Conservation (phyloP, 2,329 filamentous ascomycete genomes). For the Bipolaris gigantea region DNA sequence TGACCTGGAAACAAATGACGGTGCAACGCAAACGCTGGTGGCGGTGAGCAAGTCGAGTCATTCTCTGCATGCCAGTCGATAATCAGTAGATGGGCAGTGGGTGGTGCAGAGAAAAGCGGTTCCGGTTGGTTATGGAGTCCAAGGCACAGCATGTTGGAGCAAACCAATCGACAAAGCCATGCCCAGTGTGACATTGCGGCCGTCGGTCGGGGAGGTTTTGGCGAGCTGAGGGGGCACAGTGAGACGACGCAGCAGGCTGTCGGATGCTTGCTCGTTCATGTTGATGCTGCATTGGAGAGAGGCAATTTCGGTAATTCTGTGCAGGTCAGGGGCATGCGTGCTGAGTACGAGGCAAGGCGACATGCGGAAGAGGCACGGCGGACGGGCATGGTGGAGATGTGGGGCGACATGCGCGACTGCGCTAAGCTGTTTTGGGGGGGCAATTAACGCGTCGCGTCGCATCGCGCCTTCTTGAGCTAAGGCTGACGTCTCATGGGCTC, state of each 20-base stretch:
- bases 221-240: neutral
- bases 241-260: neutral
- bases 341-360: neutral
- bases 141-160: conserved; percentile 5
- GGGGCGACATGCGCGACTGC: neutral
- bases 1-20: neutral
- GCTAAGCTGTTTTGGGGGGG: conserved; percentile 7
- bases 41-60: conserved; percentile 8
- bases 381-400: neutral
- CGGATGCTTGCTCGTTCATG: neutral
- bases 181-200: neutral
- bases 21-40: conserved; percentile 17
- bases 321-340: neutral
- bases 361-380: neutral
- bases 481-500: neutral
- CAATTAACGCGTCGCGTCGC: conserved; percentile 26
- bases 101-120: neutral
- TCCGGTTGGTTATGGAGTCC: neutral
- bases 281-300: neutral
- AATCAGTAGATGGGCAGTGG: conserved; percentile 1
- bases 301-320: neutral
- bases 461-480: conserved; percentile 7
- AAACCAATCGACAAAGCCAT: conserved; percentile 8
- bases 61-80: conserved; percentile 8
- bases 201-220: neutral